Evolutionary conservation across 2,329 filamentous ascomycete species (phyloP), one percentile per base, ranked within the genome.

Genomic region (Ascochyta rabiei): DNA sequence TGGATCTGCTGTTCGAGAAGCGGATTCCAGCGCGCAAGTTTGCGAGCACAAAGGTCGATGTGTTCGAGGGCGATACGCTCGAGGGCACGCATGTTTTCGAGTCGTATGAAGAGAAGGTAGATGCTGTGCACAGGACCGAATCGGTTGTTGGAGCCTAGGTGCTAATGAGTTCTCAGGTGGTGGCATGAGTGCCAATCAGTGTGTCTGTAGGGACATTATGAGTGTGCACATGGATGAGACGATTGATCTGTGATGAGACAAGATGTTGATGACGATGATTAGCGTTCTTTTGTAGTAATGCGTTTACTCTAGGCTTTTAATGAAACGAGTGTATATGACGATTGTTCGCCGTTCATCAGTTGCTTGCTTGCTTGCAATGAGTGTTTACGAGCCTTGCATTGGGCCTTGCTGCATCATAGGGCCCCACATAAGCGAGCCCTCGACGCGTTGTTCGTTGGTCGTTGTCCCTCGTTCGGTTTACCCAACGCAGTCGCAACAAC

Each of bases 1-100:
- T 96, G 51, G 91, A 96, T 72, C 68, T 96, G 43, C 80, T 96
- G 43, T 96, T 96, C 67, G 90, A 96, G 77, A 82, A 84, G 57
- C 79, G 83, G 1, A 78, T 93, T 19, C 82, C 83, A 61, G 89
- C 90, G 6, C 81, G 91, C 65, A 88, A 91, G 67, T 96, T 95
- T 71, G 83, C 85, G 1, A 74, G 60, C 24, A 84, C 83, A 0
- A 60, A 79, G 31, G 80, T 86, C 2, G 81, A 86, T 70, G 83
- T 85, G 5, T 86, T 85, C 57, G 71, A 64, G 33, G 66, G 68
- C 40, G 59, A 56, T 16, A 45, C 57, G 31, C 53, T 70, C 24
- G 61, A 66, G 53, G 69, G 66, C 40, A 74, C 72, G 6, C 43
- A 30, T 3, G 62, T 66, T 31, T 72, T 76, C 37, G 62, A 70